Evolutionary conservation across 2,329 filamentous ascomycete species (phyloP), one percentile per base, ranked within the genome.

Genomic region (Colletotrichum sp.): DNA sequence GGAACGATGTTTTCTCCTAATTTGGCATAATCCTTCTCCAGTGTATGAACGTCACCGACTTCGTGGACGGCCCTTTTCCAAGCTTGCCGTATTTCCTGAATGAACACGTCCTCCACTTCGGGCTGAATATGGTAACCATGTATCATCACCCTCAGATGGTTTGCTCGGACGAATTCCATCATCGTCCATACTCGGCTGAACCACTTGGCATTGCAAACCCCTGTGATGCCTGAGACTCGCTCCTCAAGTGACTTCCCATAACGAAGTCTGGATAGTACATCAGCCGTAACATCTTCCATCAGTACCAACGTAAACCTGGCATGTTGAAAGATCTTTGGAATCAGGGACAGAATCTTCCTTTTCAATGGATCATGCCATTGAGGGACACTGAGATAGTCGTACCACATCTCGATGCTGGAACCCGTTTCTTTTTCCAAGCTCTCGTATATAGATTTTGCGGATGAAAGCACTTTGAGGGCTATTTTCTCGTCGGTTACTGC

Each of bases 101-200:
- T n/a, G 0, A 44, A 44, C 0, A 18, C 39, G 4, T 44, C 39
- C 39, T 44, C 1, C 0, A 44, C 39, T 0, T 44, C 39, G 5
- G 39, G 39, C 0, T 44, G 39, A n/a, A 44, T n/a, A 0, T n/a
- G 39, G 1, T 44, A 0, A n/a, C 9, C 39, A n/a, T 44, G 5
- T 44, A 44, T 44, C 39, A 44, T 44, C 0, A 44, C 39, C 16
- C 39, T 44, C 0, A 44, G 39, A n/a, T 44, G 8, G 2, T 44
- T 44, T 44, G 39, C 39, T n/a, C 39, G 16, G 39, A 44, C 8
- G 8, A 44, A 44, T 0, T 44, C 39, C 39, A 44, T 44, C 39
- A 44, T 44, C 18, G 16, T 44, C 39, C 39, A 44, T 44, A 44
- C 39, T 44, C 39, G 8, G 39, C 39, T 44, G 39, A 44, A 44